Evolutionary conservation across 2,329 filamentous ascomycete species (phyloP), one percentile per base, ranked within the genome.

Genomic region (Colletotrichum navitas): DNA sequence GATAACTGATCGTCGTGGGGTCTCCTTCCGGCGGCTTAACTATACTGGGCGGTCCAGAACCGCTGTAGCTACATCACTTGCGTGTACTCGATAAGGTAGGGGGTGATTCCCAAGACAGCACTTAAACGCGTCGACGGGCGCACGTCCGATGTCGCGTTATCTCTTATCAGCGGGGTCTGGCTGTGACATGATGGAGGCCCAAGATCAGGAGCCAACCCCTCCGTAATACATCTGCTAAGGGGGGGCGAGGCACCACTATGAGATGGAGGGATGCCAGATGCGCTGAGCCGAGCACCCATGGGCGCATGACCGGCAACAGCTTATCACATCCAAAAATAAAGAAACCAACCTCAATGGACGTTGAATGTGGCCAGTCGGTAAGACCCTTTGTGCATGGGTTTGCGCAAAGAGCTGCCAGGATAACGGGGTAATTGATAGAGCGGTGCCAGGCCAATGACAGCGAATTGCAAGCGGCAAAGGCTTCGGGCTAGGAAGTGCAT

Each of bases 131-230:
- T 63, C 29, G 45, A 68, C 68, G 64, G 65, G 51, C 65, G 65
- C 64, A 68, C 45, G 34, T 36, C 64, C 68, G 68, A 68, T 71
- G 54, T 63, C 68, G 64, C 68, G 36, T 71, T 71, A 68, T 71
- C 68, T 71, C 68, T 71, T 71, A 71, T 71, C 68, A 63, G 58
- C 43, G 64, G 59, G 54, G 59, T n/a, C 55, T 16, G 24, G 29
- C 43, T 45, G 60, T 36, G 47, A 47, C 60, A 41, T 41, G 34
- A 43, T 5, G 47, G 47, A 63, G 24, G 63, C 43, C 47, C 63
- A 55, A 60, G 54, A 49, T 62, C 64, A 71, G 68, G 68, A 67
- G 67, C 68, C 63, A 68, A 52, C 51, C 68, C 68, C 68, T 67
- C 68, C 68, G 64, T 71, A 34, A 39, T 36, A 58, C 24, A 34